phyloP scores from a whole-genome alignment of 2,329 filamentous ascomycete species.

The Dothistroma septosporum region DNA sequence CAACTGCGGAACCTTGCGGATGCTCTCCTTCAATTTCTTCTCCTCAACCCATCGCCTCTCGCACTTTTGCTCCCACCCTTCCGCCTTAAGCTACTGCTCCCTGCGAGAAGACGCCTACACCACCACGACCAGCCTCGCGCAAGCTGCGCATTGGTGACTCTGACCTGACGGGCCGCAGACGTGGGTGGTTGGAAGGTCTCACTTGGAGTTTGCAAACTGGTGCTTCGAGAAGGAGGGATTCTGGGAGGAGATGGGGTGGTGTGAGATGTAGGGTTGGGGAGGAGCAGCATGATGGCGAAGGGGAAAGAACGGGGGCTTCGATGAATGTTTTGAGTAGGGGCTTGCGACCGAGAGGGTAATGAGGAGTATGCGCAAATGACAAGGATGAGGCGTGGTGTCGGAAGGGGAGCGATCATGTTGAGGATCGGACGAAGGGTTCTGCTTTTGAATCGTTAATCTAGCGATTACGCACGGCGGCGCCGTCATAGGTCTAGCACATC shows the following conservation, averaged over 20 bases:
- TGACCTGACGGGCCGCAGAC: background rate
- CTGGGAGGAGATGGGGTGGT: background rate
- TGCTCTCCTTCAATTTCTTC: background rate
- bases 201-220: background rate
- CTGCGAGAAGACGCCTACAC: background rate
- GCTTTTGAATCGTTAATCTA: background rate
- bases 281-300: background rate
- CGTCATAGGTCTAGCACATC: too few relatives aligned
- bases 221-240: background rate
- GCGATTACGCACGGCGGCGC: too few relatives aligned
- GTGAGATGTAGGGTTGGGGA: background rate
- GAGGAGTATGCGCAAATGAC: background rate
- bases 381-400: background rate
- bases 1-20: background rate
- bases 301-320: background rate
- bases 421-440: background rate
- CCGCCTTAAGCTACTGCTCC: background rate
- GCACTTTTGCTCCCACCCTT: background rate
- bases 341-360: background rate
- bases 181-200: background rate
- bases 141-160: background rate
- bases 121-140: background rate
- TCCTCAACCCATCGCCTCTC: background rate
- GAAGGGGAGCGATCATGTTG: background rate
- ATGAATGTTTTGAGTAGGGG: background rate